These are phyloP conservation scores for Samsoniella hepiali DNA, from an alignment of 2,329 filamentous ascomycete species.

Conservation along the genomic window DNA sequence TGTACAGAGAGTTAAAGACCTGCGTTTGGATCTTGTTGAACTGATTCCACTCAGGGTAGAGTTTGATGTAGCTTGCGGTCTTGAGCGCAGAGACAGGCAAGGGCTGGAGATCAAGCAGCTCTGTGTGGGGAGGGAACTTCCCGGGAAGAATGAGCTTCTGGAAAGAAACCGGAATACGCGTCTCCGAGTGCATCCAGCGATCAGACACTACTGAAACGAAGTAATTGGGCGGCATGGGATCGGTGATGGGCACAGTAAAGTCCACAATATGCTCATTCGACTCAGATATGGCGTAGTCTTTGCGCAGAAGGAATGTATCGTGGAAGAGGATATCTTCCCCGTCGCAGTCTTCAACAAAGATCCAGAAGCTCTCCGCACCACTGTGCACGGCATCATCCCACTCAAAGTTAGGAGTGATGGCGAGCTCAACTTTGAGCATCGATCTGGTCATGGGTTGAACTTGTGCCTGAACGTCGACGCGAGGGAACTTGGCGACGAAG, in stretches of 20 bases:
- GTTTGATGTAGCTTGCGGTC: conserved; percentile 71
- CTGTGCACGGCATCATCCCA: conserved; percentile 94
- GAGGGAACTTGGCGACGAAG: conserved; percentile 87
- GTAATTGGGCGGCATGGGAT: conserved; percentile 98
- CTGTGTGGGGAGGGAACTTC: conserved; percentile 92
- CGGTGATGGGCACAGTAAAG: conserved; percentile 92
- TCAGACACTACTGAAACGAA: conserved; percentile 95
- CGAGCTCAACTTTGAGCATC: conserved; percentile 85
- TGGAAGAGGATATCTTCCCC: conserved; percentile 94
- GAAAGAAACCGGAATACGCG: conserved; percentile 88
- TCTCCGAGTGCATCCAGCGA: conserved; percentile 98
- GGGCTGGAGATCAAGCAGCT: conserved; percentile 85
- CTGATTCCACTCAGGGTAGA: conserved; percentile 80
- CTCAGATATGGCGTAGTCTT: conserved; percentile 81
- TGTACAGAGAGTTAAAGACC: conserved; percentile 89
- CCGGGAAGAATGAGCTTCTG: conserved; percentile 92
- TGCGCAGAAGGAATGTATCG: conserved; percentile 88
- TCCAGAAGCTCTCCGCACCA: conserved; percentile 89
- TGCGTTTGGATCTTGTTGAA: conserved; percentile 99
- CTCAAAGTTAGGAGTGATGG: conserved; percentile 89
- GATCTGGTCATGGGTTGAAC: conserved; percentile 94
- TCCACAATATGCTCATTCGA: conserved; percentile 93
- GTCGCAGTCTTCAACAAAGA: conserved; percentile 94
- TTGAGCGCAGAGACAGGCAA: conserved; percentile 87
- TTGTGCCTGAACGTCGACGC: conserved; percentile 87